Percentiles rank a stretch among this genome's conserved stretches.
These are phyloP conservation scores for Xeromyces bisporus DNA, from an alignment of 495 filamentous ascomycete genomes.

Conservation along the genomic window DNA sequence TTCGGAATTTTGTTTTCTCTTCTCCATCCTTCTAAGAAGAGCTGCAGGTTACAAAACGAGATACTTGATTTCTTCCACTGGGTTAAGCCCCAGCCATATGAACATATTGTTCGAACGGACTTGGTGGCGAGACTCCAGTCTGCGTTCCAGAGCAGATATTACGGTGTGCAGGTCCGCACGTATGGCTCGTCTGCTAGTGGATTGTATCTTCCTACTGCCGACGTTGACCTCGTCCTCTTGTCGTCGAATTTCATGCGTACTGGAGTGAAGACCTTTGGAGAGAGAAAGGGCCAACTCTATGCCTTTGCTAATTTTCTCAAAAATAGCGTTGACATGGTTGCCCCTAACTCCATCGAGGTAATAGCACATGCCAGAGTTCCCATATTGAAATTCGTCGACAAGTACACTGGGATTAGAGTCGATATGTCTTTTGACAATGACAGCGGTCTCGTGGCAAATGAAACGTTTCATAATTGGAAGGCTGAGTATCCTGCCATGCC, in stretches of 20 bases:
- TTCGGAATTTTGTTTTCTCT: not conserved
- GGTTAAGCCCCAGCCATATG: conserved; percentile 58
- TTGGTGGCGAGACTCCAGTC: conserved; percentile 47
- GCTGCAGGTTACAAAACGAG: conserved; percentile 53
- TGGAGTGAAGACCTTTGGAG: conserved; percentile 26
- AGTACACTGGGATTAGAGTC: conserved; percentile 52
- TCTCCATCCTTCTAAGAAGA: not conserved
- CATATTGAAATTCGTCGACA: conserved; percentile 78
- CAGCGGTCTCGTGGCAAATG: conserved; percentile 58
- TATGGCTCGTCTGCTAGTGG: conserved; percentile 90
- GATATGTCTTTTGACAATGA: conserved; percentile 92
- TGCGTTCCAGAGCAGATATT: conserved; percentile 33
- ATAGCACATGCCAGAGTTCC: conserved; percentile 71
- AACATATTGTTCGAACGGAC: conserved; percentile 53
- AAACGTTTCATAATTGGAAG: conserved; percentile 68
- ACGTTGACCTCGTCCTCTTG: conserved; percentile 85
- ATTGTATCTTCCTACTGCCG: conserved; percentile 76
- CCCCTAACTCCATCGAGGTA: conserved; percentile 36
- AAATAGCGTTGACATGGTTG: conserved; percentile 28
- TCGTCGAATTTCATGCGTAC: conserved; percentile 39
- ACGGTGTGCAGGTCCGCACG: conserved; percentile 41
- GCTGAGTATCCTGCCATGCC: conserved; percentile 65
- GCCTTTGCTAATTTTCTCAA: conserved; percentile 36
- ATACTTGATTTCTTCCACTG: conserved; percentile 79
- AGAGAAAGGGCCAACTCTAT: conserved; percentile 28